Conservation (phyloP, 1,284 basidiomycete species). For the Rhodotorula glutinis region DNA sequence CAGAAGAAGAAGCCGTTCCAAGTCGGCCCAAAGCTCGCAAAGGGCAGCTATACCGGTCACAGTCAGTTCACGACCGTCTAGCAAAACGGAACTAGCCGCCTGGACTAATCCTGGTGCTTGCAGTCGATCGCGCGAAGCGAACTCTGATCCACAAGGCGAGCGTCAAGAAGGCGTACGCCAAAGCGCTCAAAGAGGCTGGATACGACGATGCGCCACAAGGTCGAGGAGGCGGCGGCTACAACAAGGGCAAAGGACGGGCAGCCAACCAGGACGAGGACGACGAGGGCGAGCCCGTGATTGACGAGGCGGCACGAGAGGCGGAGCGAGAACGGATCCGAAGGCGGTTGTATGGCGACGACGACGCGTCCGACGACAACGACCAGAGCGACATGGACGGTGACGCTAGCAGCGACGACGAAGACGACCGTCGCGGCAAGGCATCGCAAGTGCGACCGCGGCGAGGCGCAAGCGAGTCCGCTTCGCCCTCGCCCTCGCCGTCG, state of each 20-base stretch:
- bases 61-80: slow-evolving; percentile 14
- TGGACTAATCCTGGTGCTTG: too few relatives aligned
- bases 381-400: slow-evolving; percentile 20
- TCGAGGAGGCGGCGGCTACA: not conserved
- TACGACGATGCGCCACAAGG: slow-evolving; percentile 16
- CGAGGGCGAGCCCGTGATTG: slow-evolving; percentile 6
- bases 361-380: slow-evolving; percentile 23
- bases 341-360: slow-evolving; percentile 30
- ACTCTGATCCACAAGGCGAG: slow-evolving; percentile 42
- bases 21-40: slow-evolving; percentile 33
- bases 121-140: slow-evolving; percentile 36
- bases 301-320: slow-evolving; percentile 20
- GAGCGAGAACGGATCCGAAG: slow-evolving; percentile 30
- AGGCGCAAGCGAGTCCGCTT: not conserved
- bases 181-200: slow-evolving; percentile 35
- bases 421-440: not conserved
- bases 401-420: slow-evolving; percentile 11
- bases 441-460: not conserved
- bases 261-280: slow-evolving; percentile 2
- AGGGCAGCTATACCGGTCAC: slow-evolving; percentile 37
- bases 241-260: slow-evolving; percentile 4
- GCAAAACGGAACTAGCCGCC: too few relatives aligned
- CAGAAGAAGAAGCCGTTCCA: slow-evolving; percentile 30
- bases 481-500: slow-evolving; percentile 9
- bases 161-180: slow-evolving; percentile 34